Evolutionary conservation across 129 eudicot genomes (phyloP), one percentile per base, ranked within the genome.

Genomic region (Dittrichia graveolens): DNA sequence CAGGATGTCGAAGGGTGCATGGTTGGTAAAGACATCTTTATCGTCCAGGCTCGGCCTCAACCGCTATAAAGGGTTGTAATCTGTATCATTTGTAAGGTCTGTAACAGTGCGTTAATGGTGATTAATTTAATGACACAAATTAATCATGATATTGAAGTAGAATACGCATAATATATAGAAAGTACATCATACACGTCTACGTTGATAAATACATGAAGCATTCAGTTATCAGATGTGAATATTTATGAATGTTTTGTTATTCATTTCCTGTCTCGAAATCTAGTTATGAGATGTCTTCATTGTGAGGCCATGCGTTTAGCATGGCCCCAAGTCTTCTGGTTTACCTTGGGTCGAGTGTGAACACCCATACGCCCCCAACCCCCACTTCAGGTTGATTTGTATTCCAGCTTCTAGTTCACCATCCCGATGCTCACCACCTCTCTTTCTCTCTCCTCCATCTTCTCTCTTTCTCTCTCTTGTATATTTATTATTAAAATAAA

Each of bases 1-100:
- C 98, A 93, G 68, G 98, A 93, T 56, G 86, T 89, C 8, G 98
- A 93, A 81, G 98, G 98, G 31, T 93, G 98, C 71, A 59, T 89
- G 62, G 98, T 93, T 34, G 98, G 98, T 58, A 81, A 87, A 52
- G 92, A 87, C 14, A 52, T 89, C 4, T 93, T 71, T 65, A 84
- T 93, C 8, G 98, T 89, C 14, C 98, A 93, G 78, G 83, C 98
- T 31, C 90, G 98, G 16, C 98, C 98, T 18, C 96, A 93, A 65
- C 96, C 98, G 11, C 64, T 67, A 24, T 89, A 79, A 75, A 6
- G 67, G 53, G 45, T 58, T 35, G 69, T 50, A 52, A 69, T 52
- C 45, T 50, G 11, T 57, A 16, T 15, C 4, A 13, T 55, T 55
- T 71, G 3, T 45, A 55, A 58, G 45, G 60, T 34, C 15, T 74